A percentile compares a stretch with the other conserved stretches of the same genome.
phyloP scores from a whole-genome alignment of 805 yeast genomes.

The Hanseniaspora clermontiae region DNA sequence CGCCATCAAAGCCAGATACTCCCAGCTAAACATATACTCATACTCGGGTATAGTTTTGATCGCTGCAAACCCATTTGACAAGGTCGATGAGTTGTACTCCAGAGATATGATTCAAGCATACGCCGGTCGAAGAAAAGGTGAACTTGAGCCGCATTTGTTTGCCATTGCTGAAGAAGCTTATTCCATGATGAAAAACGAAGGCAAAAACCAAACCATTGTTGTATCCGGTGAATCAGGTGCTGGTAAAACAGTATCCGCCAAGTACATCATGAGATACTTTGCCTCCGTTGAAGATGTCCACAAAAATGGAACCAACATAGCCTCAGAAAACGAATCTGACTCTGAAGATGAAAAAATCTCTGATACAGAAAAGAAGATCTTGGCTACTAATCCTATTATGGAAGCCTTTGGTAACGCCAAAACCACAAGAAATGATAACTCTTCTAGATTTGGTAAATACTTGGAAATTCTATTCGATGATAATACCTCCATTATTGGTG shows the following conservation, averaged over 20 bases:
- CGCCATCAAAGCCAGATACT: slow-evolving; percentile 79
- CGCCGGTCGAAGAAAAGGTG: slow-evolving; percentile 86
- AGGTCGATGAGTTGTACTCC: slow-evolving; percentile 80
- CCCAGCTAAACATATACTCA: slow-evolving; percentile 83
- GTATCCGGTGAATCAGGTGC: slow-evolving; percentile 98
- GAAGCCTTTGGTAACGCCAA: slow-evolving; percentile 93
- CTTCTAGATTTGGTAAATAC: slow-evolving; percentile 91
- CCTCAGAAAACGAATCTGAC: slow-evolving; percentile 15
- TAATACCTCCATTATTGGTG: slow-evolving; percentile 74
- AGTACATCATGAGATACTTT: slow-evolving; percentile 92
- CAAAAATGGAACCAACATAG: slow-evolving; percentile 17
- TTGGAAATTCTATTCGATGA: slow-evolving; percentile 77
- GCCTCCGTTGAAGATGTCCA: slow-evolving; percentile 68
- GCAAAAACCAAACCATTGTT: slow-evolving; percentile 83
- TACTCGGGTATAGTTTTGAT: slow-evolving; percentile 93
- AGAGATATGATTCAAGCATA: slow-evolving; percentile 90
- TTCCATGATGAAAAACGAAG: slow-evolving; percentile 79
- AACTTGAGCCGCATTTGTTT: slow-evolving; percentile 89
- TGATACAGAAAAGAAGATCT: slow-evolving; percentile 80
- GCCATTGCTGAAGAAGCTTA: slow-evolving; percentile 98
- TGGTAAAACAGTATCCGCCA: slow-evolving; percentile 94
- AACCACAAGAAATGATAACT: slow-evolving; percentile 78
- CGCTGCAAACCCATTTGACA: slow-evolving; percentile 91
- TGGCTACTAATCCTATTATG: slow-evolving; percentile 87
- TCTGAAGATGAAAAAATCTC: slow-evolving; percentile 47